Percentiles rank a stretch among this genome's conserved stretches.
phyloP scores from a whole-genome alignment of 1,284 basidiomycete genomes.

The Microbotryum intermedium region DNA sequence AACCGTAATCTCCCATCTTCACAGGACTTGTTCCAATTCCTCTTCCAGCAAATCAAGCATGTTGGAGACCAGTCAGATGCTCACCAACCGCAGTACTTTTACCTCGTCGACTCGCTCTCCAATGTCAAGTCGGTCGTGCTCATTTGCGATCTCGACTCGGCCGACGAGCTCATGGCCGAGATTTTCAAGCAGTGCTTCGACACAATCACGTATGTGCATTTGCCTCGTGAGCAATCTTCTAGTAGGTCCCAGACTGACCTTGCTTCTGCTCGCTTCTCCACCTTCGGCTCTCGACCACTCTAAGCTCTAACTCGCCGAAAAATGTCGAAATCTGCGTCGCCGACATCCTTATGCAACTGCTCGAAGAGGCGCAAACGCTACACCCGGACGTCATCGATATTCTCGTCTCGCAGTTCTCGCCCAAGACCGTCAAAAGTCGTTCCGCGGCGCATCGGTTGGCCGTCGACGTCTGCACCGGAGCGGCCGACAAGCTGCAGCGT shows the following conservation, averaged over 20 bases:
- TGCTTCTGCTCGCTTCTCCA: neutral
- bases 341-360: slow-evolving; percentile 78
- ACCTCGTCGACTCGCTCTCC: slow-evolving; percentile 81
- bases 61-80: slow-evolving; percentile 50
- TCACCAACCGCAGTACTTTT: slow-evolving; percentile 84
- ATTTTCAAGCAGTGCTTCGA: slow-evolving; percentile 77
- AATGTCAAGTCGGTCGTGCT: slow-evolving; percentile 91
- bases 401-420: slow-evolving; percentile 76
- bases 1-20: neutral
- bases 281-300: neutral
- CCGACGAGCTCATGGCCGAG: slow-evolving; percentile 73
- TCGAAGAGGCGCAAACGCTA: slow-evolving; percentile 72
- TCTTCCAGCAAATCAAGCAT: slow-evolving; percentile 72
- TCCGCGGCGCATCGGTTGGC: slow-evolving; percentile 68
- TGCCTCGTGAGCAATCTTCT: neutral
- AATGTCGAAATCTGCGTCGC: slow-evolving; percentile 80
- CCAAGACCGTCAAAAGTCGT: slow-evolving; percentile 48
- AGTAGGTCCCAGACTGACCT: too few relatives aligned
- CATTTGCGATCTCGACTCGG: slow-evolving; percentile 72
- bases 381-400: slow-evolving; percentile 70
- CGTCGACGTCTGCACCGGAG: slow-evolving; percentile 73
- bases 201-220: slow-evolving; percentile 50
- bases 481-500: slow-evolving; percentile 77
- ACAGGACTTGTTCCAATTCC: slow-evolving; percentile 90
- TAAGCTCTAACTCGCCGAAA: slow-evolving; percentile 64